Conservation (phyloP, 495 filamentous ascomycete genomes). For the Mytilinidion resinicola region DNA sequence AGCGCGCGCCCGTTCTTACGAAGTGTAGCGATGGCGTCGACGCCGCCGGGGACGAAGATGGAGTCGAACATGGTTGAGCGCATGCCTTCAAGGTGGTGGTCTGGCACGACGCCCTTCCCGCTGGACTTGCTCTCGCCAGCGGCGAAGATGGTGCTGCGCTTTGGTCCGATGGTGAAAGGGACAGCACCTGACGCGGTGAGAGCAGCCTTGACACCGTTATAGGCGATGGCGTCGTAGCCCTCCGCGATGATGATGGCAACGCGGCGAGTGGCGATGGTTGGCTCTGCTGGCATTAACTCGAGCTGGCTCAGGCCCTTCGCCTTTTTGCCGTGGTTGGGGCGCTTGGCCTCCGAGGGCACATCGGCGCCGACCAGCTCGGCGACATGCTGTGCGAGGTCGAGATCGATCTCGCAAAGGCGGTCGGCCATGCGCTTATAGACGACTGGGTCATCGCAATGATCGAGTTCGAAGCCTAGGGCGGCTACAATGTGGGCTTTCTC, state of each 20-base stretch:
- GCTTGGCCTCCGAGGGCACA: conserved; percentile 9
- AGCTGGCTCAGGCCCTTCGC: conserved; percentile 61
- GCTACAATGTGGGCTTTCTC: conserved; percentile 66
- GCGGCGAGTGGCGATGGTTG: conserved; percentile 64
- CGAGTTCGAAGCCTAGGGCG: conserved; percentile 76
- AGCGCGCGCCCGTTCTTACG: conserved; percentile 67
- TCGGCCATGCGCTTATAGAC: conserved; percentile 70
- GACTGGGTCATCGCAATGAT: conserved; percentile 79
- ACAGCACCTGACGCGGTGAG: conserved; percentile 57
- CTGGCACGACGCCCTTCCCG: conserved; percentile 55
- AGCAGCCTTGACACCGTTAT: conserved; percentile 56
- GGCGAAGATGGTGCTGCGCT: conserved; percentile 54
- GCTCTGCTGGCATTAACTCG: conserved; percentile 55
- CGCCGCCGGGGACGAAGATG: conserved; percentile 70
- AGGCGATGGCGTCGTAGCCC: conserved; percentile 65
- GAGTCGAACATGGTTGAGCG: conserved; percentile 84
- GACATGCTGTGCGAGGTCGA: conserved; percentile 57
- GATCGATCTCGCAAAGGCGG: conserved; percentile 66
- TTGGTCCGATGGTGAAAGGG: conserved; percentile 64
- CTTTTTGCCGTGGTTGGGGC: conserved; percentile 50
- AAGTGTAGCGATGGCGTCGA: conserved; percentile 52
- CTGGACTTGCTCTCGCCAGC: conserved; percentile 42
- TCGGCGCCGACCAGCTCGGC: conserved; percentile 23
- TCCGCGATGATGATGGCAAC: conserved; percentile 78
- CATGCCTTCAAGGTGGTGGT: conserved; percentile 78